Conservation (phyloP, 495 filamentous ascomycete species). For the Xylaria venustula region DNA sequence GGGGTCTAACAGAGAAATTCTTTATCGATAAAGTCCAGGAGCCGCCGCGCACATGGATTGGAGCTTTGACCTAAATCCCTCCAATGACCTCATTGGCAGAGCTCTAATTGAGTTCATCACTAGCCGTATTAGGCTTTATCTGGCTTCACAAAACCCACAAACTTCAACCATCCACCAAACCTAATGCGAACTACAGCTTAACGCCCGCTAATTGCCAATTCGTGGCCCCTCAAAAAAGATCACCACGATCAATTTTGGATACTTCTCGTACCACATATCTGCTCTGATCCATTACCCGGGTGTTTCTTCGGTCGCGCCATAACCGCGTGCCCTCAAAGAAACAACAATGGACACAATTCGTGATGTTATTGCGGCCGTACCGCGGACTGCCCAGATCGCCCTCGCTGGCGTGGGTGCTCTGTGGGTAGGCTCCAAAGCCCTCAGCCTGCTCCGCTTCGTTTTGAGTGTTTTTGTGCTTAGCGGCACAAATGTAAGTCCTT, state of each 20-base stretch:
- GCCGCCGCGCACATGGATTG: no score
- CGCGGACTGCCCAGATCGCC: constrained; percentile 34
- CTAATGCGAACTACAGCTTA: no score
- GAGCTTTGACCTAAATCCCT: not conserved
- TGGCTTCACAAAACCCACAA: no score
- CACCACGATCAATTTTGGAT: no score
- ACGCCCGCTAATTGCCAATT: no score
- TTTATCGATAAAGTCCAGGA: no score
- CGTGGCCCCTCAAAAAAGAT: no score
- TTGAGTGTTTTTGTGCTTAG: constrained; percentile 74
- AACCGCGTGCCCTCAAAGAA: not conserved
- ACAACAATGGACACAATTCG: constrained; percentile 36
- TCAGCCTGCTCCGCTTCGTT: constrained; percentile 64
- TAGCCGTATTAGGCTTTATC: not conserved
- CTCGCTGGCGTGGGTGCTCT: constrained; percentile 57
- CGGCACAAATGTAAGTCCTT: constrained; percentile 52
- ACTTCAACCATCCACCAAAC: no score
- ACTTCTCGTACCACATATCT: no score
- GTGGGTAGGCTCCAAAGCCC: constrained; percentile 54
- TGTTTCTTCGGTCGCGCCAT: not conserved
- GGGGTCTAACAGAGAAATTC: no score
- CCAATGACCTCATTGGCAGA: constrained; percentile 9
- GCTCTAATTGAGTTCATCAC: constrained; percentile 1
- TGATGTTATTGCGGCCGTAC: constrained; percentile 35
- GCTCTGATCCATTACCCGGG: not conserved